These are phyloP conservation scores for Firmiana major DNA, from an alignment of 345 rosid species.

Conservation along the genomic window DNA sequence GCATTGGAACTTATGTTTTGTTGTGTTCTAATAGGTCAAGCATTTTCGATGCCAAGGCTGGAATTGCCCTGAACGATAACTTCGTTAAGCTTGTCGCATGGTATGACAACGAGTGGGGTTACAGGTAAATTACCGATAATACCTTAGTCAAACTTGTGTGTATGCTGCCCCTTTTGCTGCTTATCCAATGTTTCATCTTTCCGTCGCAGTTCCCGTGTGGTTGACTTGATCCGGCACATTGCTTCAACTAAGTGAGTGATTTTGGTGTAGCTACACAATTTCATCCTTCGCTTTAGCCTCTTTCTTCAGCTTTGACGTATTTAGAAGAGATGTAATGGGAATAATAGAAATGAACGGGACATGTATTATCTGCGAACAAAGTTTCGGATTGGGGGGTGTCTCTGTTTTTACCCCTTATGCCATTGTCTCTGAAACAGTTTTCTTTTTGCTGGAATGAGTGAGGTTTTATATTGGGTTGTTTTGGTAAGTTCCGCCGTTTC, in stretches of 20 bases:
- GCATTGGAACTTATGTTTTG: neutral
- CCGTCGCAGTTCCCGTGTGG: conserved; percentile 42
- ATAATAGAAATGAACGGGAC: neutral
- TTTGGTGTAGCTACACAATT: neutral
- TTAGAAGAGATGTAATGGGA: neutral
- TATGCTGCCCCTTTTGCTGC: neutral
- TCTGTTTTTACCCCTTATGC: neutral
- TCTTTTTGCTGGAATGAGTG: neutral
- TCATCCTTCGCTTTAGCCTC: neutral
- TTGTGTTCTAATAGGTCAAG: conserved; percentile 35
- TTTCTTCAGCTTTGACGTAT: neutral
- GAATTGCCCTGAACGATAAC: conserved; percentile 38
- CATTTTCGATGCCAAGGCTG: conserved; percentile 61
- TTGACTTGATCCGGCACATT: conserved; percentile 56
- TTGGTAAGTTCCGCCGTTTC: too few relatives aligned
- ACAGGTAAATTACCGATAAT: conserved; percentile 33
- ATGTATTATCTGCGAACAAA: neutral
- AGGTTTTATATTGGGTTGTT: neutral
- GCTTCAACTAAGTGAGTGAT: conserved; percentile 11
- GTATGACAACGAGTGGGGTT: conserved; percentile 61
- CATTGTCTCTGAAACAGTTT: neutral
- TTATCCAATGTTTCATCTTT: neutral
- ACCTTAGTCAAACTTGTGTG: too few relatives aligned
- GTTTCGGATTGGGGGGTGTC: neutral
- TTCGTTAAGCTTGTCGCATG: conserved; percentile 49